A percentile compares a stretch with the other conserved stretches of the same genome.
These are phyloP conservation scores for Vitis hybrid DNA, from an alignment of 177 flowering plant species.

Conservation along the genomic window DNA sequence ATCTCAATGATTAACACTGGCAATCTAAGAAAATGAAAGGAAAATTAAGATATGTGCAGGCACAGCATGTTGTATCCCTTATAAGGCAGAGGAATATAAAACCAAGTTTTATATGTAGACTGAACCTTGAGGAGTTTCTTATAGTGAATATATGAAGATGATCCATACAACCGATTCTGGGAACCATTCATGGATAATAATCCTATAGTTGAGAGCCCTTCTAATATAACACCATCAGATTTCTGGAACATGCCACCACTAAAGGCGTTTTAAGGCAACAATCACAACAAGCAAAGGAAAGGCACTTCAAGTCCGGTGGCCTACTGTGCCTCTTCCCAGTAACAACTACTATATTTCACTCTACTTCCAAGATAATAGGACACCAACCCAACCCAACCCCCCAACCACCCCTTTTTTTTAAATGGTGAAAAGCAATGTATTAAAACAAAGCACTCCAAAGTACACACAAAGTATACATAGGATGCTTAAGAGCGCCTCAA, in stretches of 20 bases:
- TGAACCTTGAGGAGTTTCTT: slow-evolving; percentile 9
- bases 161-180: slow-evolving; percentile 78
- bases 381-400: slow-evolving; percentile 16
- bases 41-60: too few relatives aligned
- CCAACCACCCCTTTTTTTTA: too few relatives aligned
- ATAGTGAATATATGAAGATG: slow-evolving; percentile 43
- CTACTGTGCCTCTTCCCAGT: slow-evolving; percentile 46
- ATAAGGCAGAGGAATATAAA: too few relatives aligned
- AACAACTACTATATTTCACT: slow-evolving; percentile 63
- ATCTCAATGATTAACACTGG: too few relatives aligned
- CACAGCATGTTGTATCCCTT: too few relatives aligned
- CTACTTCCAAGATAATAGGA: slow-evolving; percentile 82
- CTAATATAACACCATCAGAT: slow-evolving; percentile 41
- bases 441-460: too few relatives aligned
- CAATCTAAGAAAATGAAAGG: too few relatives aligned
- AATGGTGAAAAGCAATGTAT: too few relatives aligned
- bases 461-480: too few relatives aligned
- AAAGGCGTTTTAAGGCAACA: slow-evolving; percentile 38
- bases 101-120: background rate
- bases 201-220: slow-evolving; percentile 42
- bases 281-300: slow-evolving; percentile 72
- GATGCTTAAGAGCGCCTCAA: too few relatives aligned
- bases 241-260: slow-evolving; percentile 90
- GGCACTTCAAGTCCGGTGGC: slow-evolving; percentile 64
- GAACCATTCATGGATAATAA: slow-evolving; percentile 57